Evolutionary conservation across 768 basidiomycete species (phyloP).

Genomic region (Lenzites betulinus): DNA sequence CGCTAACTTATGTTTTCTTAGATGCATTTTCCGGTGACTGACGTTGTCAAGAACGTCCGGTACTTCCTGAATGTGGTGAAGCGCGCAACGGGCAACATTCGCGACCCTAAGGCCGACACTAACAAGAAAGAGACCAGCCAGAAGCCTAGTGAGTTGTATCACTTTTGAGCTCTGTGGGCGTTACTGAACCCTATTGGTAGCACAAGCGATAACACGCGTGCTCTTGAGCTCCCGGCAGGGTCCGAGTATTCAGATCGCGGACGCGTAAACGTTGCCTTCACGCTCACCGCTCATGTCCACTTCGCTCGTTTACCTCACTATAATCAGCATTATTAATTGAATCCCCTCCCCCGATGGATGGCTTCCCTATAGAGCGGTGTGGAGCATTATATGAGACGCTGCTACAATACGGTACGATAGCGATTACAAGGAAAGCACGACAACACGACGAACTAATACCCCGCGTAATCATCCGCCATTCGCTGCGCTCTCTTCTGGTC

Average conservation of each 20-base stretch:
- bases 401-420: not conserved
- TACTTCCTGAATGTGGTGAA: constrained; percentile 77
- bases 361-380: not conserved
- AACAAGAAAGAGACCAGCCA: constrained; percentile 37
- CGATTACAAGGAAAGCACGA: not conserved
- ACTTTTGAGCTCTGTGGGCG: not conserved
- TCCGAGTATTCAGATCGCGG: constrained; percentile 87
- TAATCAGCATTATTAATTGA: not conserved
- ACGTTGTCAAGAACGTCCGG: constrained; percentile 77
- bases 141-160: constrained; percentile 44
- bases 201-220: constrained; percentile 77
- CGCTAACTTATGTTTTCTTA: constrained; percentile 33
- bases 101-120: constrained; percentile 49
- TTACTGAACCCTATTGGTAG: constrained; percentile 37
- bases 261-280: constrained; percentile 47
- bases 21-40: constrained; percentile 74
- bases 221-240: constrained; percentile 84
- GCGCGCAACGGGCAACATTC: constrained; percentile 69
- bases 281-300: not conserved
- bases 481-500: constrained; percentile 20
- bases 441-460: not conserved
- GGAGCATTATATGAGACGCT: not conserved
- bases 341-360: no score
- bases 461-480: not conserved
- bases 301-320: not conserved